A percentile compares a stretch with the other conserved stretches of the same genome.
Evolutionary conservation across 805 yeast species (phyloP).

Genomic region (Jamesozyma lodderae): DNA sequence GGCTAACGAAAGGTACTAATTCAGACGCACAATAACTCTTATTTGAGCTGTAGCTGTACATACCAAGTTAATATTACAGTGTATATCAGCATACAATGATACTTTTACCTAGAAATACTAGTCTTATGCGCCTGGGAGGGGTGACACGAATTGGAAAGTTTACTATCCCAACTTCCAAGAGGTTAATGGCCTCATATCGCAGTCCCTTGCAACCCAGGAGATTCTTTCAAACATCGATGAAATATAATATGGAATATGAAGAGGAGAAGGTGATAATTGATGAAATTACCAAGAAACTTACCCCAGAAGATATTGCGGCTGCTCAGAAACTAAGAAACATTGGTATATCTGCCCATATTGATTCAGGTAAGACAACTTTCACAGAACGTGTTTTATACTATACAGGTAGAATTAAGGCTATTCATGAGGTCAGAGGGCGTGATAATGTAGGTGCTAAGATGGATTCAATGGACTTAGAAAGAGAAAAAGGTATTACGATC

Average conservation of each 20-base stretch:
- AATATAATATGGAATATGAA: constrained; percentile 40
- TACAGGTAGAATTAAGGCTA: constrained; percentile 94
- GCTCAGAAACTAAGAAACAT: constrained; percentile 72
- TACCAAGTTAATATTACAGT: too few species aligned
- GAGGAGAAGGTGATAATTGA: constrained; percentile 67
- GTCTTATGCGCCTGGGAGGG: neutral
- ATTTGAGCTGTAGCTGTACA: too few species aligned
- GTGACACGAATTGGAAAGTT: too few species aligned
- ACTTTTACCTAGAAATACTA: neutral
- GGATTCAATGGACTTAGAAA: constrained; percentile 98
- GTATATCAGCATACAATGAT: too few species aligned
- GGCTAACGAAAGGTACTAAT: too few species aligned
- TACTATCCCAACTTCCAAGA: too few species aligned
- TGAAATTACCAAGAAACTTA: constrained; percentile 40
- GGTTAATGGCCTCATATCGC: too few species aligned
- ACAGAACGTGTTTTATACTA: constrained; percentile 94
- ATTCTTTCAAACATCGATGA: constrained; percentile 10
- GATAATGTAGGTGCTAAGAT: constrained; percentile 98
- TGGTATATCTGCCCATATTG: constrained; percentile 97
- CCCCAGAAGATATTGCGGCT: constrained; percentile 43
- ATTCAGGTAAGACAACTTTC: constrained; percentile 95
- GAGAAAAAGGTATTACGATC: constrained; percentile 97
- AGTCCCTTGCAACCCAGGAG: neutral
- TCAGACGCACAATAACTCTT: too few species aligned
- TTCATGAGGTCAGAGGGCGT: constrained; percentile 93